Conservation (phyloP, 2,329 filamentous ascomycete genomes). For the Colletotrichum phormii region DNA sequence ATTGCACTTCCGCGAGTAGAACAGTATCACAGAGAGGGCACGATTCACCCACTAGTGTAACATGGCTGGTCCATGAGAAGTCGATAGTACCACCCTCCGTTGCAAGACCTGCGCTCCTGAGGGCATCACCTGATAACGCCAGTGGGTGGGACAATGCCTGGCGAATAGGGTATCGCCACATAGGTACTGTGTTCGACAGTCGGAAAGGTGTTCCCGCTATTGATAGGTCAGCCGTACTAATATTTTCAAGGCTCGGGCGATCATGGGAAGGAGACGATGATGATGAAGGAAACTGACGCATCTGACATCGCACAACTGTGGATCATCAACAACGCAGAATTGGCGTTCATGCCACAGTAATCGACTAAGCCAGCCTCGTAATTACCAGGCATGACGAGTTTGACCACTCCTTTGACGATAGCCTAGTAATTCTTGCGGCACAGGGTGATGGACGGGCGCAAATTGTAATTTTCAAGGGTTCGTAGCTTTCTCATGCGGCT, state of each 20-base stretch:
- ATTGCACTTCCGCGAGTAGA: background rate
- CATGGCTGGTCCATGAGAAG: background rate
- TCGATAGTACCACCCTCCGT: background rate
- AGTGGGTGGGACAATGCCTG: background rate
- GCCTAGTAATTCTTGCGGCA: too few relatives aligned
- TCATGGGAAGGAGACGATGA: too few relatives aligned
- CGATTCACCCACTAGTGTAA: background rate
- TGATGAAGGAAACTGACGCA: background rate
- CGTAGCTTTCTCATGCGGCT: too few relatives aligned
- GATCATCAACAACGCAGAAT: background rate
- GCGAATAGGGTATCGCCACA: background rate
- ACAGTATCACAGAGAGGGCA: background rate
- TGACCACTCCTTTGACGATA: too few relatives aligned
- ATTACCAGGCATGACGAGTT: too few relatives aligned
- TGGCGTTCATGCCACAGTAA: background rate
- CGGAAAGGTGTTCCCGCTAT: background rate
- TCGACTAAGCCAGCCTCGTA: too few relatives aligned
- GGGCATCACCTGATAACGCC: background rate
- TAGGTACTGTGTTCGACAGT: too few relatives aligned
- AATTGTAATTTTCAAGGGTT: too few relatives aligned
- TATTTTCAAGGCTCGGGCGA: background rate
- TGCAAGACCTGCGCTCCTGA: background rate
- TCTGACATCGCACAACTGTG: background rate
- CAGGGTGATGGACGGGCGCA: too few relatives aligned
- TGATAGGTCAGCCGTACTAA: background rate